These are phyloP conservation scores for Boletus fagicola DNA, from an alignment of 768 basidiomycete genomes.

Conservation along the genomic window DNA sequence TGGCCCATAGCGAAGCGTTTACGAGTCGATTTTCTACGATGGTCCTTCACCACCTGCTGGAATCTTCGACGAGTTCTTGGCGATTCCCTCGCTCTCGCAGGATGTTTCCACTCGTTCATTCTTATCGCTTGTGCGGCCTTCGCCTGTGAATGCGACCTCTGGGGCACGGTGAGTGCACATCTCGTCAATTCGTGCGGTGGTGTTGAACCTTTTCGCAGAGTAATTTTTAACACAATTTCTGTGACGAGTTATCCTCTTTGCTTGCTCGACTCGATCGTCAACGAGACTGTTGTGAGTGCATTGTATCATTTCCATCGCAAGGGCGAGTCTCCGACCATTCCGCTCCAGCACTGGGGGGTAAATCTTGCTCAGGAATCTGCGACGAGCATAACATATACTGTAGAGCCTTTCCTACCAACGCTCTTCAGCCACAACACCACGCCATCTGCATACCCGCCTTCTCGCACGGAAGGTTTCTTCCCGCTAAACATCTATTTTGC, in stretches of 20 bases:
- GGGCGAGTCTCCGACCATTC: neutral
- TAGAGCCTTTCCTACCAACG: slow-evolving; percentile 38
- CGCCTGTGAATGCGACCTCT: neutral
- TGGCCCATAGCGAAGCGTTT: neutral
- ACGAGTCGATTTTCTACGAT: slow-evolving; percentile 52
- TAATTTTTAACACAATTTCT: neutral
- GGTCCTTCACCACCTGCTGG: slow-evolving; percentile 28
- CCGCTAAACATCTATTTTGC: slow-evolving; percentile 45
- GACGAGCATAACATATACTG: slow-evolving; percentile 8
- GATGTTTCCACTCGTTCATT: slow-evolving; percentile 16
- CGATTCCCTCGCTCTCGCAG: neutral
- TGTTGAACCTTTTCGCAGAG: neutral
- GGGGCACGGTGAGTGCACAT: slow-evolving; percentile 6
- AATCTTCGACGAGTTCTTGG: slow-evolving; percentile 28
- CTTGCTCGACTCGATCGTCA: slow-evolving; percentile 10
- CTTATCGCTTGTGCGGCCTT: slow-evolving; percentile 9
- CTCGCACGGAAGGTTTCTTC: slow-evolving; percentile 33
- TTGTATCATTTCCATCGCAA: neutral
- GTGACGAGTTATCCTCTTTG: slow-evolving; percentile 3
- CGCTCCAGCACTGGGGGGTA: neutral
- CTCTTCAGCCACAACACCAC: neutral
- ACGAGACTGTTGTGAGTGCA: slow-evolving; percentile 16
- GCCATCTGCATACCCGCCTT: slow-evolving; percentile 16
- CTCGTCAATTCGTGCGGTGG: neutral
- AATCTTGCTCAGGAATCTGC: neutral